These are phyloP conservation scores for Xylariaceae sp. DNA, from an alignment of 2,329 filamentous ascomycete genomes.

Conservation along the genomic window DNA sequence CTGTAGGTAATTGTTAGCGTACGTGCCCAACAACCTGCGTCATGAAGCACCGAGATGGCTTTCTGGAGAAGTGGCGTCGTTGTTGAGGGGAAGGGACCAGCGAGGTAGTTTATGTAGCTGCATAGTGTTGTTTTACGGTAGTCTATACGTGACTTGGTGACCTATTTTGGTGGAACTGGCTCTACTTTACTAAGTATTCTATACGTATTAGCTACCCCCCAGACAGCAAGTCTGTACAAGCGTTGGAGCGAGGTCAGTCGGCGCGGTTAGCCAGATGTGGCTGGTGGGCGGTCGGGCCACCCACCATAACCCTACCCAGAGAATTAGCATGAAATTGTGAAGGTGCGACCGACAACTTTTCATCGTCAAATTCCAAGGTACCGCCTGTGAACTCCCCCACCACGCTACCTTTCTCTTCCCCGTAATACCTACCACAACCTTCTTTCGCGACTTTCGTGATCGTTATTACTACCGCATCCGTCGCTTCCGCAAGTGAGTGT, in stretches of 20 bases:
- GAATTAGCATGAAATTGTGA: conserved; percentile 25
- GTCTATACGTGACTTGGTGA: too few relatives aligned
- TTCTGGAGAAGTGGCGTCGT: too few relatives aligned
- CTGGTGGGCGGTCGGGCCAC: conserved; percentile 18
- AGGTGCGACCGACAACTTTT: conserved; percentile 20
- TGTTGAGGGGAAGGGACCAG: too few relatives aligned
- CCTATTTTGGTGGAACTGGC: too few relatives aligned
- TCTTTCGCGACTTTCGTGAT: conserved; percentile 3
- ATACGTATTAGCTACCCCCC: not conserved
- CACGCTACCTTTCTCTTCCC: conserved; percentile 11
- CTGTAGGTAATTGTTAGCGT: too few relatives aligned
- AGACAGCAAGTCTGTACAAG: not conserved
- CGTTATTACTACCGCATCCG: not conserved
- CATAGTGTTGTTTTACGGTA: too few relatives aligned
- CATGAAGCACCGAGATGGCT: too few relatives aligned
- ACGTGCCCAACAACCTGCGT: too few relatives aligned
- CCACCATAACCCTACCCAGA: conserved; percentile 23
- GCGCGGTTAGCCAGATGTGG: not conserved
- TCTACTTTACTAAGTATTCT: too few relatives aligned
- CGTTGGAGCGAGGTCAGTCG: not conserved
- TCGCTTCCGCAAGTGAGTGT: conserved; percentile 9
- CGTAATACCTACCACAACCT: conserved; percentile 12
- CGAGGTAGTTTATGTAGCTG: too few relatives aligned
- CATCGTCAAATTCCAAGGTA: conserved; percentile 20
- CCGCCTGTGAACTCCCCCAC: conserved; percentile 14